Evolutionary conservation across 805 yeast species (phyloP), one percentile per base, ranked within the genome.

Genomic region (Ogataea paraovalis): DNA sequence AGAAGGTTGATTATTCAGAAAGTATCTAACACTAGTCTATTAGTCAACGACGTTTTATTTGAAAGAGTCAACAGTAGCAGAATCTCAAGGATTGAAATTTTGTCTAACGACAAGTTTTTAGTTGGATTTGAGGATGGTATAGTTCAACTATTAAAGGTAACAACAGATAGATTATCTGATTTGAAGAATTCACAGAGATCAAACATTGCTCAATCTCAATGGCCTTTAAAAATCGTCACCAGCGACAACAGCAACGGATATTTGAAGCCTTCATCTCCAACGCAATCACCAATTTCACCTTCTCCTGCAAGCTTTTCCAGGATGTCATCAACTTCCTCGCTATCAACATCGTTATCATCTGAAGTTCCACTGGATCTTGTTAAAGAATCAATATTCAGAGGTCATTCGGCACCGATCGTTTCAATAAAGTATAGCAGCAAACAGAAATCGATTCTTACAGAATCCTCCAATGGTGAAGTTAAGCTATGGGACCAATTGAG

Each of bases 401-500:
- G 89, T 0, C 95, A 87, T 64, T 59, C 73, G 1, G 49, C 68
- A 5, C 60, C 68, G 0, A 70, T 87, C 3, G 65, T 57, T 14
- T 69, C 71, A n/a, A 58, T 88, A 22, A 66, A 68, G 34, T 70
- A 73, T 28, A 75, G 83, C 22, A 66, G 73, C 7, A 75, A 79
- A 38, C 83, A 72, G 58, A 80, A 83, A 45, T 61, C 75, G 3
- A 68, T 84, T 9, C 50, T 83, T 12, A 76, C 84, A 50, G 61
- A 79, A 21, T 89, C 85, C 58, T 55, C 46, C 0, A 67, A 61
- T 8, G 92, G 95, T 0, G 61, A 62, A 2, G 77, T 81, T 2
- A 72, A 73, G 18, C 52, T 82, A 3, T 87, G 96, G 92, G 88
- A 87, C 56, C 54, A 80, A 36, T 72, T 80, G 2, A 60, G 82